phyloP scores from a whole-genome alignment of 225 moss, liverwort and hornwort species.

The Pseudoscleropodium purum region DNA sequence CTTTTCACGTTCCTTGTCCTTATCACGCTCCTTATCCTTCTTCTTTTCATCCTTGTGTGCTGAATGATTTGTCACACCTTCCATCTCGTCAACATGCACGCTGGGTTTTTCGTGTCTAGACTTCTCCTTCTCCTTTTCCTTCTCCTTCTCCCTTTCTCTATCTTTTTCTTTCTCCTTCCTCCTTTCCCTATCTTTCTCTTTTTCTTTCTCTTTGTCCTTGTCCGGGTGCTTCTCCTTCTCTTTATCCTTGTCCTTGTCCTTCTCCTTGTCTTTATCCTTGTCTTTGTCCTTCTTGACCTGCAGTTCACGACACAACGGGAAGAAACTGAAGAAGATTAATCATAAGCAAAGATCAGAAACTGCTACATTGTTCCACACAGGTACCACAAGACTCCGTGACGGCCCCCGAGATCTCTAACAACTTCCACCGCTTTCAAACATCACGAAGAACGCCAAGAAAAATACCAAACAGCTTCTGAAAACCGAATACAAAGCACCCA shows the following conservation, averaged over 20 bases:
- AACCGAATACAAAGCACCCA: constrained; percentile 8
- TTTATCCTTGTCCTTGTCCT: constrained; percentile 14
- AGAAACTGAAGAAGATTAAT: background rate
- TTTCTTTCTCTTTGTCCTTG: background rate
- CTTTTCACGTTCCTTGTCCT: constrained; percentile 90
- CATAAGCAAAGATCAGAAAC: background rate
- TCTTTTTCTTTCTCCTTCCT: constrained; percentile 16
- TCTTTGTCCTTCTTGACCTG: constrained; percentile 47
- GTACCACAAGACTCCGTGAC: background rate
- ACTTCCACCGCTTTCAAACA: background rate
- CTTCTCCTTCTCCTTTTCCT: constrained; percentile 81
- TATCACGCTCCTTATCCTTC: constrained; percentile 93
- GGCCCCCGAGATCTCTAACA: background rate
- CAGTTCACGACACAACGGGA: background rate
- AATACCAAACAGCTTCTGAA: background rate
- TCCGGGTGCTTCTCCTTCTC: background rate
- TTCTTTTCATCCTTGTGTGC: constrained; percentile 82
- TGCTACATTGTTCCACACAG: background rate
- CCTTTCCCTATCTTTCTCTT: constrained; percentile 24
- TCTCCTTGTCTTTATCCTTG: background rate
- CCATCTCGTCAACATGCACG: constrained; percentile 39
- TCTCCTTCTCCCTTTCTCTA: constrained; percentile 43
- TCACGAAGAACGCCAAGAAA: background rate
- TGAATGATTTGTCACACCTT: constrained; percentile 55
- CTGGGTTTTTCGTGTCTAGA: constrained; percentile 57